A percentile compares a stretch with the other conserved stretches of the same genome.
These are phyloP conservation scores for Suillus spraguei DNA, from an alignment of 768 basidiomycete species.

Conservation along the genomic window DNA sequence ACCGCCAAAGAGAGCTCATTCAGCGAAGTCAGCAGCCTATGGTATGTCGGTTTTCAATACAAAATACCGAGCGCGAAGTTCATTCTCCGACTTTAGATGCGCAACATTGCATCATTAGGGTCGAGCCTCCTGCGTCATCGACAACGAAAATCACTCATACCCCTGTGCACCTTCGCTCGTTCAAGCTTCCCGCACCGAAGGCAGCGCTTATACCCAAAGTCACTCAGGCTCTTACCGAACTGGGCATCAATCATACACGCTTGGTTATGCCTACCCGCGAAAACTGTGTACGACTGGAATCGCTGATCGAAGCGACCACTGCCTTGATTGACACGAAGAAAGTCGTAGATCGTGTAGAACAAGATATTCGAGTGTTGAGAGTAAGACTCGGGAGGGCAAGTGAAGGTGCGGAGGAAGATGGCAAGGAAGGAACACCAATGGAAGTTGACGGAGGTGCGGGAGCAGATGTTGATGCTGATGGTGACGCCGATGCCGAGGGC, in stretches of 20 bases:
- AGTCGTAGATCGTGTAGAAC: constrained; percentile 80
- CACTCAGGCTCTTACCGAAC: constrained; percentile 72
- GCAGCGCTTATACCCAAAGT: constrained; percentile 74
- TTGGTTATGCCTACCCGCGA: constrained; percentile 95
- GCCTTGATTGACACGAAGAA: constrained; percentile 89
- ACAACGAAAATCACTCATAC: constrained; percentile 75
- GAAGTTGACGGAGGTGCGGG: constrained; percentile 48
- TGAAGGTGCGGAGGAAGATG: constrained; percentile 41
- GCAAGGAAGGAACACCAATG: constrained; percentile 45
- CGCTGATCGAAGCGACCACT: constrained; percentile 69
- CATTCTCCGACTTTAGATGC: constrained; percentile 48
- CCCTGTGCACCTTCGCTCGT: constrained; percentile 83
- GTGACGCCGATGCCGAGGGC: constrained; percentile 22
- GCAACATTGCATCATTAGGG: constrained; percentile 72
- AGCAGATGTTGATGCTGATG: background rate
- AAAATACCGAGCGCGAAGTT: constrained; percentile 13
- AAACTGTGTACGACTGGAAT: constrained; percentile 75
- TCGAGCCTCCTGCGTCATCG: constrained; percentile 51
- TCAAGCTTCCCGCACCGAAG: constrained; percentile 83
- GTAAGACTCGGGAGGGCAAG: constrained; percentile 57
- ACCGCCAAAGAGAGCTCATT: constrained; percentile 39
- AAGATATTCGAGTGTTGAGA: constrained; percentile 77
- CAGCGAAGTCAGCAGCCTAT: constrained; percentile 58
- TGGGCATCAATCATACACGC: constrained; percentile 69
- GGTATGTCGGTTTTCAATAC: constrained; percentile 42